Conservation (phyloP, 495 filamentous ascomycete genomes). For the Tuber melanosporum region DNA sequence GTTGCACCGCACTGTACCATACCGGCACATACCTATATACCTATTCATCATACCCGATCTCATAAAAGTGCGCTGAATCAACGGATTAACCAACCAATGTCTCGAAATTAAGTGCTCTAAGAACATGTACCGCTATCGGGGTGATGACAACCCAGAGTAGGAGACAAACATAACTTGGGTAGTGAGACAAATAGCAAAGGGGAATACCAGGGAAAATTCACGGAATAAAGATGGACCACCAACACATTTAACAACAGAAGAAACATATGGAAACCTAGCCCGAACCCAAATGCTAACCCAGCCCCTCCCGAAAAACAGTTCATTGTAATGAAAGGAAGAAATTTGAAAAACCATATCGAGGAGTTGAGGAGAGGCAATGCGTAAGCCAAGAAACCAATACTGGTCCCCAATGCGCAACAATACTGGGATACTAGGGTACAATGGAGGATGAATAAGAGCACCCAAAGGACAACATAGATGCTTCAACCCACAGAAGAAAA, state of each 20-base stretch:
- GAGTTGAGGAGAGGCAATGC: not conserved
- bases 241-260: not conserved
- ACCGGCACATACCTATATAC: not conserved
- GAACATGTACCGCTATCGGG: not conserved
- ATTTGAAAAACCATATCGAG: not conserved
- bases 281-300: slow-evolving; percentile 2
- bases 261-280: not conserved
- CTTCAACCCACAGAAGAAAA: slow-evolving; percentile 35
- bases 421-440: slow-evolving; percentile 35
- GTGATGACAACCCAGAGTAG: not conserved
- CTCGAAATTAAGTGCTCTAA: not conserved
- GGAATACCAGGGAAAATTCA: not conserved
- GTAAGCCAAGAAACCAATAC: not conserved
- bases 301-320: slow-evolving; percentile 1
- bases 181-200: not conserved
- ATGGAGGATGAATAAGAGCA: slow-evolving; percentile 4
- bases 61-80: not conserved
- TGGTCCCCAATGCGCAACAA: not conserved
- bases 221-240: not conserved
- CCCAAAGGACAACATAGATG: slow-evolving; percentile 28
- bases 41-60: not conserved
- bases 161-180: not conserved
- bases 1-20: not conserved
- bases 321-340: not conserved
- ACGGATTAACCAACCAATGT: not conserved